Conservation (phyloP, 495 filamentous ascomycete genomes). For the Tuber melanosporum region DNA sequence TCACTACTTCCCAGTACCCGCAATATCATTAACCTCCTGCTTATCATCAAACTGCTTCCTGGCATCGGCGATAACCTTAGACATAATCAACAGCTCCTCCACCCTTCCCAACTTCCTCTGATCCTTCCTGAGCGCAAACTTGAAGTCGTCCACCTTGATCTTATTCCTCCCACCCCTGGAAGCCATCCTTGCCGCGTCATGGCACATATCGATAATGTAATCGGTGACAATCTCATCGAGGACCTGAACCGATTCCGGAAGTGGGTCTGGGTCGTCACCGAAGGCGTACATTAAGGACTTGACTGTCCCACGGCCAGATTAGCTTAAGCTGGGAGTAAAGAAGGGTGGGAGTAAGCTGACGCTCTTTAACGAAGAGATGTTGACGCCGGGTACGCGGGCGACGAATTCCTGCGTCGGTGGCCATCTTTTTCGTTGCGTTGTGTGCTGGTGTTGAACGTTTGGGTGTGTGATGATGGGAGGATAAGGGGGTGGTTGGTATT, state of each 20-base stretch:
- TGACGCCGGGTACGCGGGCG: slow-evolving; percentile 58
- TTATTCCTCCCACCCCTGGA: slow-evolving; percentile 80
- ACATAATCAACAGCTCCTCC: slow-evolving; percentile 61
- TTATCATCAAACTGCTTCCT: slow-evolving; percentile 45
- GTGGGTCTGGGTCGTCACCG: slow-evolving; percentile 65
- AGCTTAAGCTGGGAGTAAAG: slow-evolving; percentile 19
- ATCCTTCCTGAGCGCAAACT: slow-evolving; percentile 81
- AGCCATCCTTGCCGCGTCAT: slow-evolving; percentile 75
- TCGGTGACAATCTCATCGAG: slow-evolving; percentile 94
- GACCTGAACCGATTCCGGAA: slow-evolving; percentile 73
- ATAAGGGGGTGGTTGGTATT: neutral
- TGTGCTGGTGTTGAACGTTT: neutral
- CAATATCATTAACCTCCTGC: slow-evolving; percentile 43
- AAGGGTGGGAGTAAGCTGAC: slow-evolving; percentile 48
- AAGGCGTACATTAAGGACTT: slow-evolving; percentile 75
- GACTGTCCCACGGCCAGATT: slow-evolving; percentile 50
- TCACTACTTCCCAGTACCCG: slow-evolving; percentile 28
- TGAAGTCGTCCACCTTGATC: slow-evolving; percentile 96
- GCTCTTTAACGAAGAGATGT: slow-evolving; percentile 70
- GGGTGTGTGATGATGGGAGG: slow-evolving; percentile 7
- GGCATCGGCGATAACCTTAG: slow-evolving; percentile 39
- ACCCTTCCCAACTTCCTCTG: slow-evolving; percentile 81
- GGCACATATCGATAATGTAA: slow-evolving; percentile 80
- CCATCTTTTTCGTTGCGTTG: slow-evolving; percentile 20
- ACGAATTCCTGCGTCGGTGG: slow-evolving; percentile 37